Percentiles rank a stretch among this genome's conserved stretches.
Conservation (phyloP, 306 rosid species). For the Canavalia gladiata region DNA sequence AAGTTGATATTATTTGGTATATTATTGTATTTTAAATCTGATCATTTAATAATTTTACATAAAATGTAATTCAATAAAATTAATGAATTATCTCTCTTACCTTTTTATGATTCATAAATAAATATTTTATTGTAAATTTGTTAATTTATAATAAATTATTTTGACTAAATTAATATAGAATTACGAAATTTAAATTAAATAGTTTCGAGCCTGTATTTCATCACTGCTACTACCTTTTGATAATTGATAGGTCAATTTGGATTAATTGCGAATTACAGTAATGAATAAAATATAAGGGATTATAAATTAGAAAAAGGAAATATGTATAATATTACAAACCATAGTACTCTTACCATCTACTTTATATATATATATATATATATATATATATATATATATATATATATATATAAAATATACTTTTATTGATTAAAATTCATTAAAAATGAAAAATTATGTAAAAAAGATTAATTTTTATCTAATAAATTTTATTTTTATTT, state of each 20-base stretch:
- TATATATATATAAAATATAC: no score
- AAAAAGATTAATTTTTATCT: no score
- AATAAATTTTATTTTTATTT: no score
- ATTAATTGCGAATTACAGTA: background rate
- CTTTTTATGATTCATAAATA: background rate
- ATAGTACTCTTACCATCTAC: background rate
- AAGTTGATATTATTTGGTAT: background rate
- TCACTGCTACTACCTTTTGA: background rate
- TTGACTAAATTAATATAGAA: background rate
- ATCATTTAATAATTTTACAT: no score
- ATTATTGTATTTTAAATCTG: background rate
- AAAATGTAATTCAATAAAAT: no score
- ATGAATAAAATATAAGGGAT: background rate
- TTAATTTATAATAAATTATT: background rate
- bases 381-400: no score
- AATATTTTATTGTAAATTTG: background rate
- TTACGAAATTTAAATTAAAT: background rate
- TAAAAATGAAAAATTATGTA: no score
- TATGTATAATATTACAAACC: background rate
- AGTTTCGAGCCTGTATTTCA: background rate
- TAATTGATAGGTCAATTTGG: background rate
- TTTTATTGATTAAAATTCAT: no score
- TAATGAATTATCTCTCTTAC: no score
- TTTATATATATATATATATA: no score
- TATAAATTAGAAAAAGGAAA: background rate